These are phyloP conservation scores for Aspergillus arachidicola DNA, from an alignment of 2,329 filamentous ascomycete genomes.

Conservation along the genomic window DNA sequence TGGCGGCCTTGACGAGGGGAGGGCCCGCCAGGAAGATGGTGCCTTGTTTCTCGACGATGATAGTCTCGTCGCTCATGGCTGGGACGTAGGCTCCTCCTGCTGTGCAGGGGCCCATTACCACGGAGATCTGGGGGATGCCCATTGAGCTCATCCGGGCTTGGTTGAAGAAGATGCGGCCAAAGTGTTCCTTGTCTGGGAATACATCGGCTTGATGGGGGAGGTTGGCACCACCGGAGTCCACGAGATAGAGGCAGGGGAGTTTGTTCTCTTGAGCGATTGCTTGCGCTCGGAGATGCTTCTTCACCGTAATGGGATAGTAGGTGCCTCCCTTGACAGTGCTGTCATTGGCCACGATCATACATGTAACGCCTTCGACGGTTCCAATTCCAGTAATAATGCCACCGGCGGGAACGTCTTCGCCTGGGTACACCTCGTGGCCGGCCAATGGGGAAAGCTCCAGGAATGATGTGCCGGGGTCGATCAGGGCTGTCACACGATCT, in stretches of 20 bases:
- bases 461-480: conserved; percentile 88
- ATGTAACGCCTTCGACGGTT: conserved; percentile 84
- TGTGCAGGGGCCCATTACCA: conserved; percentile 97
- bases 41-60: conserved; percentile 94
- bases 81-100: conserved; percentile 95
- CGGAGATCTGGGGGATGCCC: conserved; percentile 89
- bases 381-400: conserved; percentile 93
- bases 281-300: conserved; percentile 94
- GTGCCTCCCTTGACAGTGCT: conserved; percentile 97
- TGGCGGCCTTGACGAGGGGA: conserved; percentile 92
- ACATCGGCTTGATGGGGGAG: conserved; percentile 94
- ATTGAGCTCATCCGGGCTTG: conserved; percentile 88
- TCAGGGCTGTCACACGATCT: conserved; percentile 81
- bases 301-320: conserved; percentile 95
- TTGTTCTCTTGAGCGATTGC: conserved; percentile 86
- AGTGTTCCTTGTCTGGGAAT: conserved; percentile 92
- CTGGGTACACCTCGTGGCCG: conserved; percentile 80
- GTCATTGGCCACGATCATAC: conserved; percentile 93
- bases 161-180: conserved; percentile 97
- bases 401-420: conserved; percentile 83
- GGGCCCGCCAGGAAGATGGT: conserved; percentile 96
- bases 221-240: conserved; percentile 94
- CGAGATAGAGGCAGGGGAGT: conserved; percentile 85
- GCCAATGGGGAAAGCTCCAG: conserved; percentile 92
- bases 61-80: conserved; percentile 95